phyloP scores from a whole-genome alignment of 1,139 yeast genomes.

The Candida glucosophila region DNA sequence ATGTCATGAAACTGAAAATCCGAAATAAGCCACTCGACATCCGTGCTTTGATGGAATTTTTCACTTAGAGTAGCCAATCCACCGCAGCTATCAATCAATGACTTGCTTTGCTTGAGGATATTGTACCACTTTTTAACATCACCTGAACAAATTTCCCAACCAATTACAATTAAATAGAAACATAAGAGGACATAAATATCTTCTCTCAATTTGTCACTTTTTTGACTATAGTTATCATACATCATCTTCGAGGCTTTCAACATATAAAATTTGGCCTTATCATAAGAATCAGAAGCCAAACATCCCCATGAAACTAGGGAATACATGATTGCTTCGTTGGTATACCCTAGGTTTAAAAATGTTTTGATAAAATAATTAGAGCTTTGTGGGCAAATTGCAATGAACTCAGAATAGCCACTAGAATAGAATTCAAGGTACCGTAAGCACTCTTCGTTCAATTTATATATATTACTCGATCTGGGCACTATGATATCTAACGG shows the following conservation, averaged over 20 bases:
- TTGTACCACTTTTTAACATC: conserved; percentile 37
- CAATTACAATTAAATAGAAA: conserved; percentile 21
- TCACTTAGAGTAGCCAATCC: conserved; percentile 16
- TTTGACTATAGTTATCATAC: neutral
- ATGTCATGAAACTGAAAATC: conserved; percentile 40
- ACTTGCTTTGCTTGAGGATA: conserved; percentile 14
- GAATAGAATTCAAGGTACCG: neutral
- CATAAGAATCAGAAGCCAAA: conserved; percentile 8
- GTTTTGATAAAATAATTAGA: conserved; percentile 3
- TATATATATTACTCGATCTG: too few species aligned
- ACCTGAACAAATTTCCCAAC: conserved; percentile 33
- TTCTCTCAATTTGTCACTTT: neutral
- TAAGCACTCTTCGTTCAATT: neutral
- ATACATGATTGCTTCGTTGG: conserved; percentile 1
- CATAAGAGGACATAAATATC: conserved; percentile 15
- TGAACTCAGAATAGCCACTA: conserved; percentile 5
- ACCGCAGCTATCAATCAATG: conserved; percentile 21
- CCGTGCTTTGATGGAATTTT: conserved; percentile 25
- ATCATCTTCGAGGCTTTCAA: neutral
- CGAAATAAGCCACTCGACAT: conserved; percentile 33
- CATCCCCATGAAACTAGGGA: conserved; percentile 2
- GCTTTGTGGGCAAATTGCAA: conserved; percentile 2
- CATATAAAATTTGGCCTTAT: neutral
- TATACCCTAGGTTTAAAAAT: conserved; percentile 1
- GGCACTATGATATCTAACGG: too few species aligned